Conservation (phyloP, 1,284 basidiomycete genomes). For the Malassezia slooffiae region DNA sequence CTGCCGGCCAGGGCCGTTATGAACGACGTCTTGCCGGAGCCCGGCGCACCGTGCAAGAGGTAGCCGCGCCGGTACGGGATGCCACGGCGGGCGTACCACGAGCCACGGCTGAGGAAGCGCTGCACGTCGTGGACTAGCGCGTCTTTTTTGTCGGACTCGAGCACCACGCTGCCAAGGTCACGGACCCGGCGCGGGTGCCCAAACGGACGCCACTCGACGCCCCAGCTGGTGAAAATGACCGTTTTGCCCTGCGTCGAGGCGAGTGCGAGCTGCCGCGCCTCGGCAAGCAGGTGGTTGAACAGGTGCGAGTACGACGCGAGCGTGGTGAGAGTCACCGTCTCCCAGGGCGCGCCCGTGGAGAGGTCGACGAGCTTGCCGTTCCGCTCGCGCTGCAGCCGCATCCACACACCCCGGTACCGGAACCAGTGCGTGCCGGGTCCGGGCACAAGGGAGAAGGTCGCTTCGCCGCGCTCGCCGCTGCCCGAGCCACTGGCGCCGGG, state of each 20-base stretch:
- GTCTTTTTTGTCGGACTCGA: constrained; percentile 68
- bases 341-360: constrained; percentile 87
- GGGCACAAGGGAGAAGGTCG: constrained; percentile 77
- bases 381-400: constrained; percentile 76
- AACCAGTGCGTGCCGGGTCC: constrained; percentile 92
- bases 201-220: constrained; percentile 89
- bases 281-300: constrained; percentile 69
- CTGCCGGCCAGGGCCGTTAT: constrained; percentile 92
- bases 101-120: constrained; percentile 68
- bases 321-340: constrained; percentile 88
- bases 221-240: constrained; percentile 91
- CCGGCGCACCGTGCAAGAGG: constrained; percentile 86
- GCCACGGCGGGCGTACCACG: constrained; percentile 95
- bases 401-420: constrained; percentile 79
- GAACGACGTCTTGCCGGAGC: constrained; percentile 95
- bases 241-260: constrained; percentile 82
- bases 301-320: constrained; percentile 71
- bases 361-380: constrained; percentile 68
- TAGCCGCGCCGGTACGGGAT: constrained; percentile 96
- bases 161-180: constrained; percentile 79
- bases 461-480: constrained; percentile 22
- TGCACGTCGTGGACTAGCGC: constrained; percentile 67
- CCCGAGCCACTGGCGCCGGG: constrained; percentile 19
- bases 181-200: constrained; percentile 80
- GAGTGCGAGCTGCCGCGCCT: constrained; percentile 80